phyloP scores from a whole-genome alignment of 176 grass and related monocot species.

The Canna indica region DNA sequence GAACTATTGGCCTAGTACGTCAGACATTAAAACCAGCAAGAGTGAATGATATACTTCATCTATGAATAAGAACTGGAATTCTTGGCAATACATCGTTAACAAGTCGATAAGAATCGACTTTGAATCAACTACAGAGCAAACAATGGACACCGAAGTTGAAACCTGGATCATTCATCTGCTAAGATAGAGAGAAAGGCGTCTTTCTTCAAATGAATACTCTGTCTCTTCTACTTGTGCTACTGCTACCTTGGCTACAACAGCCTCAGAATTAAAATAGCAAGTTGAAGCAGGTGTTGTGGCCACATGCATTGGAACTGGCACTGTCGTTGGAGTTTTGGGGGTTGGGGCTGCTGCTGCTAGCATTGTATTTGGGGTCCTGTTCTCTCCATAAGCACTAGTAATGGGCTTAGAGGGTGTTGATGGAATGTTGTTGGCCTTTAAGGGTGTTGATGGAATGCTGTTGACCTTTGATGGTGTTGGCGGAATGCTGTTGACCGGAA shows the following conservation, averaged over 20 bases:
- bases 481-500: constrained; percentile 16
- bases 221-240: constrained; percentile 13
- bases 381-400: neutral
- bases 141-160: neutral
- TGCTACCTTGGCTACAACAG: constrained; percentile 15
- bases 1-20: no score
- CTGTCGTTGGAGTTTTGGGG: constrained; percentile 28
- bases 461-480: no score
- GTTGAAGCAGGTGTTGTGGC: constrained; percentile 34
- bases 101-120: neutral
- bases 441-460: constrained; percentile 23
- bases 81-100: neutral
- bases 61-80: constrained; percentile 1
- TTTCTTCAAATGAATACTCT: constrained; percentile 61
- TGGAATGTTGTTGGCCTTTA: constrained; percentile 19
- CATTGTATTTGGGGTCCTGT: neutral
- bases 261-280: constrained; percentile 6
- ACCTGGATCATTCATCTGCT: constrained; percentile 8
- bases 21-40: no score
- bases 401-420: constrained; percentile 17
- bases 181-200: constrained; percentile 30
- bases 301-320: constrained; percentile 35
- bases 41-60: neutral
- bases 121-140: neutral
- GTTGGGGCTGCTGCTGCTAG: neutral